These are phyloP conservation scores for Clavaria fumosa DNA, from an alignment of 768 basidiomycete genomes.

Conservation along the genomic window DNA sequence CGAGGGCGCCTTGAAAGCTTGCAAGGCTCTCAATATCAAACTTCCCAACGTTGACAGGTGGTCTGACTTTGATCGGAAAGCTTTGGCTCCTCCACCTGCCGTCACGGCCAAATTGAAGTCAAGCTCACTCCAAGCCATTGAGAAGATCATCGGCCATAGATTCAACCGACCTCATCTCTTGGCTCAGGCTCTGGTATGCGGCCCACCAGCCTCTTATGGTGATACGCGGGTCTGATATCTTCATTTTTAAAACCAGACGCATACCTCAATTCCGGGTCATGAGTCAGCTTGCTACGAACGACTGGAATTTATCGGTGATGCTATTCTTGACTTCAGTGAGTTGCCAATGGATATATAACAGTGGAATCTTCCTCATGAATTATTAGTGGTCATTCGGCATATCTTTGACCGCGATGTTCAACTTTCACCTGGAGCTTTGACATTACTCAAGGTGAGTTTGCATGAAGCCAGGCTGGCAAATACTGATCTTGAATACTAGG, in stretches of 20 bases:
- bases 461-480: not conserved
- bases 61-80: constrained; percentile 52
- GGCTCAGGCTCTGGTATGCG: constrained; percentile 54
- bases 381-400: constrained; percentile 55
- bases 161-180: constrained; percentile 50
- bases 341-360: constrained; percentile 8
- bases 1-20: constrained; percentile 45
- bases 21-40: constrained; percentile 50
- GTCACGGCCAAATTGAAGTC: constrained; percentile 29
- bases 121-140: constrained; percentile 39
- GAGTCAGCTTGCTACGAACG: constrained; percentile 53
- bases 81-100: constrained; percentile 27
- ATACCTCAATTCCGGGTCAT: constrained; percentile 41
- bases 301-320: constrained; percentile 78
- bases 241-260: constrained; percentile 61
- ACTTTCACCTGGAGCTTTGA: constrained; percentile 62
- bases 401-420: constrained; percentile 48
- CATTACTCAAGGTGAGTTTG: constrained; percentile 45
- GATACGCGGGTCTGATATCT: constrained; percentile 1
- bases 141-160: constrained; percentile 45
- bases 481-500: constrained; percentile 25
- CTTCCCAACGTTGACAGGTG: constrained; percentile 49
- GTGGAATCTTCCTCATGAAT: constrained; percentile 4
- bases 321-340: constrained; percentile 71
- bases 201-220: constrained; percentile 1